These are phyloP conservation scores for Pseudozyma sp. DNA, from an alignment of 1,284 basidiomycete species.

Conservation along the genomic window DNA sequence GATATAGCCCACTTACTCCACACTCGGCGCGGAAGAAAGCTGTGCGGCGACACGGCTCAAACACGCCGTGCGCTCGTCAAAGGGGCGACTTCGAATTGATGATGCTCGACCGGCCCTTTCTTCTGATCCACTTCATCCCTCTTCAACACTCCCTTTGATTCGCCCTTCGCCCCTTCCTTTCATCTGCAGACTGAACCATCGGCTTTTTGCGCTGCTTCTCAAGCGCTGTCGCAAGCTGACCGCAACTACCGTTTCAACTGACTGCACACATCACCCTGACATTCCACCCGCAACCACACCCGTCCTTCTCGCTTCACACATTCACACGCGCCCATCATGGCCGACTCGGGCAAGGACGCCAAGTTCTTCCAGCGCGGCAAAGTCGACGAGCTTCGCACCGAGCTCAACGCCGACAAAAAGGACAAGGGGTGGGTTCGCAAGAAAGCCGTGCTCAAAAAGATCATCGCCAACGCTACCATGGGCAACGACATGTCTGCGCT, in stretches of 20 bases:
- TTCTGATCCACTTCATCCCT: background rate
- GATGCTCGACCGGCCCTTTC: background rate
- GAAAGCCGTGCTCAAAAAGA: slow-evolving; percentile 66
- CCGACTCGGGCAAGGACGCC: slow-evolving; percentile 63
- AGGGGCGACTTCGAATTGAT: too few relatives aligned
- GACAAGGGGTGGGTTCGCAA: slow-evolving; percentile 66
- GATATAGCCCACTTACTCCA: too few relatives aligned
- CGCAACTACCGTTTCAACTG: background rate
- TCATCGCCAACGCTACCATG: slow-evolving; percentile 69
- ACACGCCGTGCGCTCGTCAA: too few relatives aligned
- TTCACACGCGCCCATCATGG: slow-evolving; percentile 35
- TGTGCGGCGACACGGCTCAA: too few relatives aligned
- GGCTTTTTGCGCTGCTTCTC: too few relatives aligned
- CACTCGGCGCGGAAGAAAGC: too few relatives aligned
- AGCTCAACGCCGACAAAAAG: slow-evolving; percentile 67
- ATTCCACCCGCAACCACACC: background rate
- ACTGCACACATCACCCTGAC: background rate
- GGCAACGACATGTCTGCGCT: slow-evolving; percentile 85
- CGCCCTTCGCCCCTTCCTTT: background rate
- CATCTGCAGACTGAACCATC: background rate
- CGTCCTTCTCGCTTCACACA: background rate
- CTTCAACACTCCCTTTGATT: too few relatives aligned
- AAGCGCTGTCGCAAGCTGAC: too few relatives aligned
- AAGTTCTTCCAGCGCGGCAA: slow-evolving; percentile 67
- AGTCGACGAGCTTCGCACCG: slow-evolving; percentile 65